These are phyloP conservation scores for Primulina eburnea DNA, from an alignment of 257 asterid species.

Conservation along the genomic window DNA sequence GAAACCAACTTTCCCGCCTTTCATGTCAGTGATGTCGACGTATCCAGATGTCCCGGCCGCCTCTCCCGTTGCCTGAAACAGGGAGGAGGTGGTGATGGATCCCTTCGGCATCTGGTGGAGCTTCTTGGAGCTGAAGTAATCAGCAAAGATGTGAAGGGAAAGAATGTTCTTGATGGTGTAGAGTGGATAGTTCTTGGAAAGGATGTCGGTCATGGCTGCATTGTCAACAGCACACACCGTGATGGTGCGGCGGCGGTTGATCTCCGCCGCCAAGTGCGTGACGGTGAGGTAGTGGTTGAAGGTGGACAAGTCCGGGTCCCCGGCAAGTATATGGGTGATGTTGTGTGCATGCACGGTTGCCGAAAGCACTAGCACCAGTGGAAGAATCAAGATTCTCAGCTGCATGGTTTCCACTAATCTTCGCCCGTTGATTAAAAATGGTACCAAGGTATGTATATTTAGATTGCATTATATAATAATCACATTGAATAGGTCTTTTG, in stretches of 20 bases:
- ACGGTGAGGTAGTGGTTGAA: constrained; percentile 51
- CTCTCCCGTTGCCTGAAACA: constrained; percentile 55
- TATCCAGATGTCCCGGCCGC: constrained; percentile 55
- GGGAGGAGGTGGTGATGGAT: constrained; percentile 44
- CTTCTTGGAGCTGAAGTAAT: constrained; percentile 47
- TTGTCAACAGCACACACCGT: constrained; percentile 60
- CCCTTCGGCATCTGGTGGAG: constrained; percentile 51
- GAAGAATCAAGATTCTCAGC: not conserved
- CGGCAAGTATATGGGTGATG: constrained; percentile 47
- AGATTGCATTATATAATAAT: too few species aligned
- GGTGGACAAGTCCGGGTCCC: constrained; percentile 55
- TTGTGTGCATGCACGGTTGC: constrained; percentile 38
- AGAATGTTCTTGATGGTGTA: constrained; percentile 46
- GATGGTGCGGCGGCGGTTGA: constrained; percentile 55
- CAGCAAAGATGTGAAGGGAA: constrained; percentile 52
- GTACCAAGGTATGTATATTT: not conserved
- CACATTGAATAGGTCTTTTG: too few species aligned
- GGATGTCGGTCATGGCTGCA: constrained; percentile 45
- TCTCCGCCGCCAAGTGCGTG: constrained; percentile 55
- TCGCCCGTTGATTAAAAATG: not conserved
- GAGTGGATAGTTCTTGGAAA: constrained; percentile 38
- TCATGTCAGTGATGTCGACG: constrained; percentile 40
- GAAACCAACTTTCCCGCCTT: constrained; percentile 52
- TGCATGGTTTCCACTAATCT: not conserved
- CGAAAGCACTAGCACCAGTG: constrained; percentile 22